Evolutionary conservation across 805 yeast species (phyloP).

Genomic region (Candida odintsovae): DNA sequence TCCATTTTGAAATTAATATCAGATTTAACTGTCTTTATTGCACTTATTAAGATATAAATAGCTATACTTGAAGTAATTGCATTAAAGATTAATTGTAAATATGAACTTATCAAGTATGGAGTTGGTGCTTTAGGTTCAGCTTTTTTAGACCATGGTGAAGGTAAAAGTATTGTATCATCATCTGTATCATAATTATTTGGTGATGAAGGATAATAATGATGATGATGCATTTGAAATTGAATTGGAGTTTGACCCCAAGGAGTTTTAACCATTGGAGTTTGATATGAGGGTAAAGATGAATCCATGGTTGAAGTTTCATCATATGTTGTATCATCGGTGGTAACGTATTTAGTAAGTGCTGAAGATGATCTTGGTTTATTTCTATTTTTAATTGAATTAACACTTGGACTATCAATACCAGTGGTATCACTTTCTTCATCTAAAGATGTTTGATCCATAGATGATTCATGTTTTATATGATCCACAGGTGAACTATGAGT

Average conservation of each 20-base stretch:
- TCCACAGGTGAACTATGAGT: constrained; percentile 15
- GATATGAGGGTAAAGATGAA: neutral
- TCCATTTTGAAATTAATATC: constrained; percentile 51
- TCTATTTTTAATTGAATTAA: constrained; percentile 3
- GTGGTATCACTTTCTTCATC: constrained; percentile 1
- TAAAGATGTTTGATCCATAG: too few species aligned
- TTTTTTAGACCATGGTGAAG: constrained; percentile 52
- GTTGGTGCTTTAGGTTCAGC: constrained; percentile 46
- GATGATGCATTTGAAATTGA: constrained; percentile 37
- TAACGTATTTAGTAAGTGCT: constrained; percentile 8
- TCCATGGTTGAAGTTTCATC: neutral
- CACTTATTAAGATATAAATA: constrained; percentile 35
- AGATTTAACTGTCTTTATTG: constrained; percentile 41
- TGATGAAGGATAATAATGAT: constrained; percentile 34
- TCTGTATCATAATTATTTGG: constrained; percentile 4
- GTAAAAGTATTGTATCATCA: constrained; percentile 29
- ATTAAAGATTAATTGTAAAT: constrained; percentile 52
- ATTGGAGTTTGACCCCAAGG: constrained; percentile 18
- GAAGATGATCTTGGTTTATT: constrained; percentile 14
- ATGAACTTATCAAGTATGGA: constrained; percentile 56
- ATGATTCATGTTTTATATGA: too few species aligned
- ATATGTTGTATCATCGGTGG: constrained; percentile 5
- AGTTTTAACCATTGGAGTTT: constrained; percentile 8
- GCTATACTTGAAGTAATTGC: constrained; percentile 39
- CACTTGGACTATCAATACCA: constrained; percentile 4